A percentile compares a stretch with the other conserved stretches of the same genome.
phyloP scores from a whole-genome alignment of 2,329 filamentous ascomycete species.

The Lecanicillium sp. region DNA sequence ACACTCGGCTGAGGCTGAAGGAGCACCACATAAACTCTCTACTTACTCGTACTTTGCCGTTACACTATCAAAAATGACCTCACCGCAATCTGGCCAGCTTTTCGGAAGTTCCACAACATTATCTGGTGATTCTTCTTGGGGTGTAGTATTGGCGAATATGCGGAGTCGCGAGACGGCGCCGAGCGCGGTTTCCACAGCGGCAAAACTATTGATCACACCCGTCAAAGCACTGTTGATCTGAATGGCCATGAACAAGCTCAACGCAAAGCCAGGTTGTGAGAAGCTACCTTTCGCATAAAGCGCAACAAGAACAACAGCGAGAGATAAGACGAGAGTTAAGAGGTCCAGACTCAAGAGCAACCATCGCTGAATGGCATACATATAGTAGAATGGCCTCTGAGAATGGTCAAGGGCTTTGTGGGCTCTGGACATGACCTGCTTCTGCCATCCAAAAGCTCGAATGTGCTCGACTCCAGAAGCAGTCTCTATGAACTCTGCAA shows the following conservation, averaged over 20 bases:
- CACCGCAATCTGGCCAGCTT: not conserved
- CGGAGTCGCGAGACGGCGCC: not conserved
- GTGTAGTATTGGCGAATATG: not conserved
- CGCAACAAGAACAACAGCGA: conserved; percentile 33
- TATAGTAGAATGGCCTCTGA: conserved; percentile 44
- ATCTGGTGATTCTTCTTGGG: not conserved
- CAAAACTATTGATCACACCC: conserved; percentile 19
- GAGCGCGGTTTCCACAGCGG: conserved; percentile 1
- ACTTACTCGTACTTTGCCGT: not conserved
- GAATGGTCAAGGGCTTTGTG: conserved; percentile 37
- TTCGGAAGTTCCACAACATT: not conserved
- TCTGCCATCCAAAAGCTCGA: conserved; percentile 44
- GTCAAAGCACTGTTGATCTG: conserved; percentile 15
- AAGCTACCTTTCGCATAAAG: conserved; percentile 15
- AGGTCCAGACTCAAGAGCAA: conserved; percentile 38
- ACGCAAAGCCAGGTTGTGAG: conserved; percentile 1
- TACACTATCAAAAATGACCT: not conserved
- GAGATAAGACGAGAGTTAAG: conserved; percentile 33
- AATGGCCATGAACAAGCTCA: conserved; percentile 11
- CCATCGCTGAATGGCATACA: conserved; percentile 48
- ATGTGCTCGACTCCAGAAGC: conserved; percentile 36
- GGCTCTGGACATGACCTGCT: conserved; percentile 30
- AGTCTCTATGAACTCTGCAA: conserved; percentile 31
- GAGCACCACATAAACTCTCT: too few species aligned
- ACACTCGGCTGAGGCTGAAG: too few species aligned